Base-by-base conservation (phyloP, 1,139 yeast genomes). In the Geotrichum bryndzae region DNA sequence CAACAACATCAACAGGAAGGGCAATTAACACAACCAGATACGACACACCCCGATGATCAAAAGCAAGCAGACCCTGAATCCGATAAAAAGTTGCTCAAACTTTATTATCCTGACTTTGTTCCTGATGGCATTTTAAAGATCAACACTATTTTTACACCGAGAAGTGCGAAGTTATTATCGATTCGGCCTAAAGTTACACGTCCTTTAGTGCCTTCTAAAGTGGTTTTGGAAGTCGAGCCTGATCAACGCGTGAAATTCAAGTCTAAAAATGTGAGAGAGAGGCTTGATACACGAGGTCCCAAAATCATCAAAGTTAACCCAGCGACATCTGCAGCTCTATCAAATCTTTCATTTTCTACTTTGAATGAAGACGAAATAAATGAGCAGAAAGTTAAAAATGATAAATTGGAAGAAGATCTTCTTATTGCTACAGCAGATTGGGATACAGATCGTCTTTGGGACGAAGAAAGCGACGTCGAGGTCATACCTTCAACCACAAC, bases 341-440 rank as follows among this genome's bases (percentile, higher is more conserved):
- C 66, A 68, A 51, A 65, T 72, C 38, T 54, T 48, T 45, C 62
- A 13, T 46, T 52, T 60, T 31, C 41, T 57, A 53, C 33, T 4
- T 29, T 38, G 7, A 56, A 55, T 51, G 63, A 59, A 48, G 57
- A 53, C 51, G 64, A 64, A 56, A 31, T 63, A 61, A 58, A 58
- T 52, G 55, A 65, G 54, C 48, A 59, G 54, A 59, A 63, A 63
- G 62, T 55, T 29, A 55, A 61, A 64, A 61, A 67, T 59, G 69
- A 60, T 53, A 60, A 57, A 15, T 55, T 63, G 33, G 80, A 83
- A 38, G 84, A 84, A 61, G 90, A 87, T 64, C 74, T 89, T 60
- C 77, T 88, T 4, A 76, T 90, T 53, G 88, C 95, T 0, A 82
- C 94, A 0, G 87, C 90, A 22, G 94, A 88, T 67, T 91, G 97